phyloP scores from a whole-genome alignment of 768 basidiomycete species.

The Pseudohyphozyma bogoriensis region DNA sequence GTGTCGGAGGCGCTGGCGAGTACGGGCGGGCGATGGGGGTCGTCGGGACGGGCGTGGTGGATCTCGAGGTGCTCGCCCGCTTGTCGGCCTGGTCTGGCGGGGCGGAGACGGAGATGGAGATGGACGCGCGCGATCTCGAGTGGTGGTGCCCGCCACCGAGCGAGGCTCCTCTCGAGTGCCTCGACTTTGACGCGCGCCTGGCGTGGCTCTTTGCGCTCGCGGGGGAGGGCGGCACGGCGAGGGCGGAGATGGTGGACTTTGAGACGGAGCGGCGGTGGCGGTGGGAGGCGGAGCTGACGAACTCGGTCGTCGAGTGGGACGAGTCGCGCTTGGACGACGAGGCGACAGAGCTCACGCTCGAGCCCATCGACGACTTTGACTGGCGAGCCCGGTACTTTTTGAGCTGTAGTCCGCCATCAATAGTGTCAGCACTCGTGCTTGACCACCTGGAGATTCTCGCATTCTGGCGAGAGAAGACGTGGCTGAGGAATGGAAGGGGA shows the following conservation, averaged over 20 bases:
- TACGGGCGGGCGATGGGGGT: neutral
- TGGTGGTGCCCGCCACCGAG: conserved; percentile 25
- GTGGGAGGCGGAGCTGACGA: conserved; percentile 4
- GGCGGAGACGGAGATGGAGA: conserved; percentile 23
- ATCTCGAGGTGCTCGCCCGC: neutral
- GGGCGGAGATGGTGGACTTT: conserved; percentile 13
- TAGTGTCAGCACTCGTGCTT: neutral
- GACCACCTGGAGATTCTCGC: neutral
- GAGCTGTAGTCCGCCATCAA: conserved; percentile 25
- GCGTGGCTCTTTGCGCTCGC: conserved; percentile 1
- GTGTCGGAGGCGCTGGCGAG: neutral
- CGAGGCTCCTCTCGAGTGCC: conserved; percentile 10
- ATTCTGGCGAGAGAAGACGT: neutral
- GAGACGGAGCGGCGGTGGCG: conserved; percentile 17
- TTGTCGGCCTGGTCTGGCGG: too few relatives aligned
- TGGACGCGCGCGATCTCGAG: conserved; percentile 23
- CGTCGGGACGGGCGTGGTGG: neutral
- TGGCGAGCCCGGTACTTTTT: conserved; percentile 30
- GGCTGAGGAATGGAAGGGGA: neutral
- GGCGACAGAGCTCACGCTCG: conserved; percentile 4
- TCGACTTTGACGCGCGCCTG: conserved; percentile 3
- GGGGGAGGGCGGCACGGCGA: neutral
- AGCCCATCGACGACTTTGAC: neutral
- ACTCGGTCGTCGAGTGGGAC: conserved; percentile 1
- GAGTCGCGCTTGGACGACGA: conserved; percentile 12